These are phyloP conservation scores for Picea abies DNA, from an alignment of 83 land plant species.

Conservation along the genomic window DNA sequence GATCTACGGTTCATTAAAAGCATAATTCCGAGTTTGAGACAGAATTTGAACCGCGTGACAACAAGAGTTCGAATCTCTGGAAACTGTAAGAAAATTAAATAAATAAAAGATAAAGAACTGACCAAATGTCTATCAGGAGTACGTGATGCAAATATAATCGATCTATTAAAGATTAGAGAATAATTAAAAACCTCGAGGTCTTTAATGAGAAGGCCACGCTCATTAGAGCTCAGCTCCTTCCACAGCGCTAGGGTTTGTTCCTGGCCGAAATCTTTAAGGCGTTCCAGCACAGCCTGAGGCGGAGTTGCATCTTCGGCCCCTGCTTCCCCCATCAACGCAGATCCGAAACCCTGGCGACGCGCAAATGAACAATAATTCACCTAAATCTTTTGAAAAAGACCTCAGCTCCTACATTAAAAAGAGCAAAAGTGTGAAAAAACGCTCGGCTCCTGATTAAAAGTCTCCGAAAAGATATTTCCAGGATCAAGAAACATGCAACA, in stretches of 20 bases:
- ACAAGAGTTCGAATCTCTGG: not conserved
- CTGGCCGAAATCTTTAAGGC: conserved; percentile 87
- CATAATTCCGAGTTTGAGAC: no score
- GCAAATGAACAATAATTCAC: no score
- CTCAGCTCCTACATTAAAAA: no score
- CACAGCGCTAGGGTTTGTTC: conserved; percentile 73
- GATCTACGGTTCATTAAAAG: no score
- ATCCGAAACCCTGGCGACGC: no score
- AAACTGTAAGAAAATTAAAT: not conserved
- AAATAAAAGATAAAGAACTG: not conserved
- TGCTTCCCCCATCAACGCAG: conserved; percentile 22
- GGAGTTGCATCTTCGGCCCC: conserved; percentile 28
- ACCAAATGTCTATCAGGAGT: not conserved
- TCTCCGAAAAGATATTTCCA: no score
- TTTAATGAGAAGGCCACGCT: conserved; percentile 58
- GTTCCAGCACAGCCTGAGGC: conserved; percentile 69
- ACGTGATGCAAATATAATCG: not conserved
- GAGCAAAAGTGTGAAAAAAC: no score
- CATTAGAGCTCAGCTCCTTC: conserved; percentile 70
- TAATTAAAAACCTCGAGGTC: conserved; percentile 62
- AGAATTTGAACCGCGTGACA: no score
- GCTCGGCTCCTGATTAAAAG: no score
- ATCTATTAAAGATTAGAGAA: not conserved
- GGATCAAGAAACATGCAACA: no score
- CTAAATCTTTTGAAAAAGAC: no score